Percentiles rank a stretch among this genome's conserved stretches.
phyloP scores from a whole-genome alignment of 768 basidiomycete genomes.

The Tylopilus vinaceipallidus region DNA sequence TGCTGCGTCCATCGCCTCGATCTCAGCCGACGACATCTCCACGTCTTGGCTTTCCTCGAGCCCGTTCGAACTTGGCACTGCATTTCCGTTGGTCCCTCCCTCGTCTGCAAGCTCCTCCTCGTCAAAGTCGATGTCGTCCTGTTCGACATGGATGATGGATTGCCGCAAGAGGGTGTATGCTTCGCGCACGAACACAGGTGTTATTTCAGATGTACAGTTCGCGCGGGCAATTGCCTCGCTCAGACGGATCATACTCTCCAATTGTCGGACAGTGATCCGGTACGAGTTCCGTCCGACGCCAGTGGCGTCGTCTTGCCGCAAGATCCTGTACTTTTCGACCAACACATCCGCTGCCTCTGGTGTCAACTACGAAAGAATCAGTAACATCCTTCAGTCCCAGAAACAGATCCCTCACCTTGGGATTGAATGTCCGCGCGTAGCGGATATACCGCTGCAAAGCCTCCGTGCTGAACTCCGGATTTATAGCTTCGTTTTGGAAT shows the following conservation, averaged over 20 bases:
- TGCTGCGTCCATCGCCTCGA: constrained; percentile 50
- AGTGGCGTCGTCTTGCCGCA: constrained; percentile 89
- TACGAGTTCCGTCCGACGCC: constrained; percentile 91
- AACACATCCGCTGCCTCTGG: constrained; percentile 89
- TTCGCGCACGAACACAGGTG: constrained; percentile 91
- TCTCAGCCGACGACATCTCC: constrained; percentile 62
- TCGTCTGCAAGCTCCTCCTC: constrained; percentile 76
- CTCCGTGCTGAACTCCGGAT: constrained; percentile 97
- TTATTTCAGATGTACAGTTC: constrained; percentile 97
- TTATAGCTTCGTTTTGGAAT: constrained; percentile 90
- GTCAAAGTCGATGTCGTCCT: constrained; percentile 97
- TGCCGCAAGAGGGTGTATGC: constrained; percentile 91
- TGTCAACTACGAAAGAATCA: constrained; percentile 63
- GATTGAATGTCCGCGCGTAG: constrained; percentile 95
- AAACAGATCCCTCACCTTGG: constrained; percentile 59
- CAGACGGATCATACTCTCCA: constrained; percentile 97
- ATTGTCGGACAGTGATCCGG: constrained; percentile 94
- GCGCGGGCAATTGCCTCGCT: constrained; percentile 97
- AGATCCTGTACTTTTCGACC: constrained; percentile 90
- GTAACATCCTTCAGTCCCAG: background rate
- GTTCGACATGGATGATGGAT: constrained; percentile 99
- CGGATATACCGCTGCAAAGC: constrained; percentile 95
- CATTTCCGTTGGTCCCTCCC: constrained; percentile 38
- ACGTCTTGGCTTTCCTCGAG: constrained; percentile 57
- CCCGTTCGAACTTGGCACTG: constrained; percentile 34